Evolutionary conservation across 257 asterid genomes (phyloP).

Genomic region (Fraxinus cuspidata): DNA sequence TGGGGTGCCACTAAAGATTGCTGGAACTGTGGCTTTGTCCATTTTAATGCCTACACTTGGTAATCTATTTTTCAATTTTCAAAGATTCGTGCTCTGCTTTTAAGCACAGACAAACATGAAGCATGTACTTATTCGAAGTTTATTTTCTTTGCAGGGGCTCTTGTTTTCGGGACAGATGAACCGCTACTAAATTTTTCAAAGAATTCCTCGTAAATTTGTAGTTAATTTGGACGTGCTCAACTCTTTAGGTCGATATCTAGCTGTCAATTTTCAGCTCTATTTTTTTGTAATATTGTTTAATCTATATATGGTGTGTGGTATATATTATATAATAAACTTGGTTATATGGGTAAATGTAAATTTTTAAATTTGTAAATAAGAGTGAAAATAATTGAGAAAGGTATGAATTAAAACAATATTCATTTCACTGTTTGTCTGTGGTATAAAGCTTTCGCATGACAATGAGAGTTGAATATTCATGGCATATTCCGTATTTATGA

Average conservation of each 20-base stretch:
- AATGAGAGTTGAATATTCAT: no score
- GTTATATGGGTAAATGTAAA: neutral
- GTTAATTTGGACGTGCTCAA: neutral
- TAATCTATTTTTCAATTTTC: constrained; percentile 22
- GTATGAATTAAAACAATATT: no score
- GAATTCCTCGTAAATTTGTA: constrained; percentile 23
- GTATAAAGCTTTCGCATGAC: no score
- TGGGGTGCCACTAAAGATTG: constrained; percentile 66
- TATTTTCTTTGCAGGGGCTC: constrained; percentile 52
- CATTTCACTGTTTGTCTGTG: no score
- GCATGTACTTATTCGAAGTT: neutral
- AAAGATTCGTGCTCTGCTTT: neutral
- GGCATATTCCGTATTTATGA: no score
- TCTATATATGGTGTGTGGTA: no score
- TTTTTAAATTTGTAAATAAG: no score
- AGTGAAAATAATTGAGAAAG: no score
- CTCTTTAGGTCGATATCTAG: neutral
- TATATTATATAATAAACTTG: no score
- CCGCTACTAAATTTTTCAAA: constrained; percentile 26
- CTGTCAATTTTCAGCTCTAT: neutral
- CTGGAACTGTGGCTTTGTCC: constrained; percentile 54
- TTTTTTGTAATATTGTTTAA: neutral
- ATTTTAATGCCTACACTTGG: constrained; percentile 89
- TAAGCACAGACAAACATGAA: neutral
- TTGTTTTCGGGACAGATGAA: constrained; percentile 62